A percentile compares a stretch with the other conserved stretches of the same genome.
Evolutionary conservation across 352 stramenopile species (phyloP).

Genomic region (Phytophthora melonis): DNA sequence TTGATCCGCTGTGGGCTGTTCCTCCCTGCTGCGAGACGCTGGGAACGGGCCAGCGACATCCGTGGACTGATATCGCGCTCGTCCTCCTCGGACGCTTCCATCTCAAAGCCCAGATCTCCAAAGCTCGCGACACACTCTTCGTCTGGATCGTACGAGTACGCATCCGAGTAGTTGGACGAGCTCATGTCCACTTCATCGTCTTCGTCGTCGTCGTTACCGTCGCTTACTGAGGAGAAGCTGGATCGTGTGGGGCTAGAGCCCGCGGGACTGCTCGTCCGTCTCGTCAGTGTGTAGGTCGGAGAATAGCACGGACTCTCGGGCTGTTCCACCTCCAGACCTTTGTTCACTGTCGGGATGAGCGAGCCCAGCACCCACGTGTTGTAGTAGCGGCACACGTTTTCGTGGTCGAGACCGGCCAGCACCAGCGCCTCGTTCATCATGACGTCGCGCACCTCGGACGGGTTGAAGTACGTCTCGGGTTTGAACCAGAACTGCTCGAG

Average conservation of each 20-base stretch:
- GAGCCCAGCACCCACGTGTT: slow-evolving; percentile 83
- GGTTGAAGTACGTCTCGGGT: slow-evolving; percentile 81
- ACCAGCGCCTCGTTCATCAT: slow-evolving; percentile 94
- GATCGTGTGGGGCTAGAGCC: slow-evolving; percentile 19
- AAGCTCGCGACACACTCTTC: slow-evolving; percentile 47
- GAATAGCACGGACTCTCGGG: slow-evolving; percentile 31
- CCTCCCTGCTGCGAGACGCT: slow-evolving; percentile 11
- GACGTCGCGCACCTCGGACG: slow-evolving; percentile 87
- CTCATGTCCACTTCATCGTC: slow-evolving; percentile 42
- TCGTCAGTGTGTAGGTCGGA: slow-evolving; percentile 25
- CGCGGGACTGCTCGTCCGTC: slow-evolving; percentile 33
- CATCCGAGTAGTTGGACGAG: slow-evolving; percentile 33
- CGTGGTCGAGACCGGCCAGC: slow-evolving; percentile 92
- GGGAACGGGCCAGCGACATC: slow-evolving; percentile 25
- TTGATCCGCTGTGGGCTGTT: slow-evolving; percentile 24
- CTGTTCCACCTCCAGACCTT: slow-evolving; percentile 34
- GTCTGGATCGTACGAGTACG: slow-evolving; percentile 35
- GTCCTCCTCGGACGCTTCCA: slow-evolving; percentile 38
- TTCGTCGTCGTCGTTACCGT: slow-evolving; percentile 1
- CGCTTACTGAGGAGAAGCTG: slow-evolving; percentile 26
- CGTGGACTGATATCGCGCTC: slow-evolving; percentile 28
- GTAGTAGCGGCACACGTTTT: slow-evolving; percentile 96
- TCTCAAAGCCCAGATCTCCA: slow-evolving; percentile 68
- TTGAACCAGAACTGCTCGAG: slow-evolving; percentile 88
- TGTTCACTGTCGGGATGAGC: slow-evolving; percentile 64